Percentiles rank a stretch among this genome's conserved stretches.
Conservation (phyloP, 2,329 filamentous ascomycete species). For the Fusarium torreyae region DNA sequence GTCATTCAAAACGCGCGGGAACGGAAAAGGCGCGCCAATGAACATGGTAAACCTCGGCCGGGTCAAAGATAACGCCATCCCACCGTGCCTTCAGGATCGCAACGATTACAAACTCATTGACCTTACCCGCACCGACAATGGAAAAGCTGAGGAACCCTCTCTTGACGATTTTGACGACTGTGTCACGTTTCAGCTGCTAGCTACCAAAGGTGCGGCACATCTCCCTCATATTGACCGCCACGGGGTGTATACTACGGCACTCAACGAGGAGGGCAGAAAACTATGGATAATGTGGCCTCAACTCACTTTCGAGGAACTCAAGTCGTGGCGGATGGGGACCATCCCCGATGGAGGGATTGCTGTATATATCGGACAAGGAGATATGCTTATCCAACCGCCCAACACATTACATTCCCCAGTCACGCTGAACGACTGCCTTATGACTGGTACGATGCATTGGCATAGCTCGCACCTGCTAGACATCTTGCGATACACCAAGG, state of each 20-base stretch:
- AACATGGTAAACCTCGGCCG: not conserved
- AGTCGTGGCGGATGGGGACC: too few species aligned
- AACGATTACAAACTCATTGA: not conserved
- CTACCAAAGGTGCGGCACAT: not conserved
- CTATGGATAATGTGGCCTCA: not conserved
- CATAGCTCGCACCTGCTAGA: not conserved
- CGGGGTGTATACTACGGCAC: not conserved
- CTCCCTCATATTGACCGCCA: not conserved
- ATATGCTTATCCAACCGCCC: not conserved
- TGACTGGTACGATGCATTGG: conserved; percentile 1
- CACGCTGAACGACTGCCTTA: not conserved
- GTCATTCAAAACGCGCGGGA: not conserved
- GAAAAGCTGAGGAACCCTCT: not conserved
- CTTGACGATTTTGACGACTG: not conserved
- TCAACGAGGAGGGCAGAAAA: not conserved
- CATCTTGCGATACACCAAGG: not conserved
- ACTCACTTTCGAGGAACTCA: not conserved
- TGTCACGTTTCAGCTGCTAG: not conserved
- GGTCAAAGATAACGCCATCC: not conserved
- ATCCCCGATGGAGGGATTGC: not conserved
- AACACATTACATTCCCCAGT: not conserved
- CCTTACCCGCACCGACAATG: not conserved
- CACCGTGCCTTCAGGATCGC: not conserved
- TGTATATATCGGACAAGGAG: not conserved
- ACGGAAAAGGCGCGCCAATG: not conserved